Base-by-base conservation (phyloP, 345 rosid genomes). In the Arabidopsis arenosa region DNA sequence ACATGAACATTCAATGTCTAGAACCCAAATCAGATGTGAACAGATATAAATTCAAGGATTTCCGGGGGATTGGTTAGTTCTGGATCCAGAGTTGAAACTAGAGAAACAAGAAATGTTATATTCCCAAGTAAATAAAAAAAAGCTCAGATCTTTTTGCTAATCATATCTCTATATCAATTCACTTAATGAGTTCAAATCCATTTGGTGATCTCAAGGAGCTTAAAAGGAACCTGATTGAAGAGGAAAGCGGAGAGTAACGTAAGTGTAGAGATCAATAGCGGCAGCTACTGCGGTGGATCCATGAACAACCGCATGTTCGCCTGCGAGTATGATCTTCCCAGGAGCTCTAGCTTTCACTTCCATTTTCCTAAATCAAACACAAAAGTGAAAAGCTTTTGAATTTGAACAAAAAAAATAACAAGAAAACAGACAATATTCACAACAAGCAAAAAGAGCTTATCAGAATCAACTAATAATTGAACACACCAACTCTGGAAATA, bases 291-390 rank as follows among this genome's bases (percentile, higher is more conserved):
- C 97, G 5, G 96, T 84, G 66, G 89, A 87, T 78, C 99, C 96
- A 80, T 96, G 98, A 36, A 96, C 99, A 72, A 96, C 98, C 0
- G 95, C 97, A 43, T 96, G 99, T 73, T 96, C 99, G 1, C 99
- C 97, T 39, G 95, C 81, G 30, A 96, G 93, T 57, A 96, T 96
- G 84, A 96, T 86, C 80, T 93, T 96, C 36, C 98, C 98, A 0
- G 97, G 99, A 69, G 99, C 98, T 80, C 87, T 85, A 21, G 99
- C 85, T 70, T 79, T 91, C 81, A 93, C 93, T 80, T 93, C 95
- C 99, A 96, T 95, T n/a, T 47, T 30, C 10, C 80, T 78, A 63
- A 59, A 18, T 49, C 56, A 48, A 62, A 14, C 9, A 49, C 4
- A 47, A 76, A 15, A 33, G 9, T 45, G 17, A 36, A 6, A 26